phyloP scores from a whole-genome alignment of 1,284 basidiomycete species.

The Ceratobasidium sp. region DNA sequence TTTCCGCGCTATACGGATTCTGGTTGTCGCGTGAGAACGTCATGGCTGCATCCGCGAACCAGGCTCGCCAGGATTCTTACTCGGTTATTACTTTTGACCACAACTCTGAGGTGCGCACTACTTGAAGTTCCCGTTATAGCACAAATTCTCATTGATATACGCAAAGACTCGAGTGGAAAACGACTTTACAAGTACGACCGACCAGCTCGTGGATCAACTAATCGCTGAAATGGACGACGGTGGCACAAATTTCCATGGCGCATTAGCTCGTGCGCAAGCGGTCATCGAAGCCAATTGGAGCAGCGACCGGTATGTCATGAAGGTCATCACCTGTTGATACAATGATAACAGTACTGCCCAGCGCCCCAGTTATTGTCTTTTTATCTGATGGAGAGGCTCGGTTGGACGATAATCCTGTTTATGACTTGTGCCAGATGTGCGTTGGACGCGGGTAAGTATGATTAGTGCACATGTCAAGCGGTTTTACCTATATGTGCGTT shows the following conservation, averaged over 20 bases:
- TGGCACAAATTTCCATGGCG: conserved; percentile 59
- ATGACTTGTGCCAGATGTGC: conserved; percentile 57
- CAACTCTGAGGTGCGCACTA: conserved; percentile 42
- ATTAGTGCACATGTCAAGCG: neutral
- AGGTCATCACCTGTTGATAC: neutral
- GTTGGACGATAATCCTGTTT: conserved; percentile 53
- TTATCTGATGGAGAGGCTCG: conserved; percentile 64
- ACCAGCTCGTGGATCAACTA: conserved; percentile 54
- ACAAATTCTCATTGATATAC: neutral
- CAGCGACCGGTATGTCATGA: conserved; percentile 57
- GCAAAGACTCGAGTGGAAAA: conserved; percentile 48
- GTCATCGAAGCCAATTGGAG: conserved; percentile 62
- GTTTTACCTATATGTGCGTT: neutral
- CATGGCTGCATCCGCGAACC: conserved; percentile 19
- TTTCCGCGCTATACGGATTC: conserved; percentile 60
- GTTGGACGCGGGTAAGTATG: conserved; percentile 57
- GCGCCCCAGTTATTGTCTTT: conserved; percentile 67
- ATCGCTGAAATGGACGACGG: conserved; percentile 49
- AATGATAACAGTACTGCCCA: conserved; percentile 44
- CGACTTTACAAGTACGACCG: conserved; percentile 59
- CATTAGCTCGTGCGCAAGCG: conserved; percentile 51
- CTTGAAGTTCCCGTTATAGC: conserved; percentile 25
- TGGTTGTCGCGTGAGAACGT: conserved; percentile 61
- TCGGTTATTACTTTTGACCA: conserved; percentile 61
- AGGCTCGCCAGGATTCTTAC: conserved; percentile 60